These are phyloP conservation scores for Blastomyces silverae DNA, from an alignment of 2,329 filamentous ascomycete species.

Conservation along the genomic window DNA sequence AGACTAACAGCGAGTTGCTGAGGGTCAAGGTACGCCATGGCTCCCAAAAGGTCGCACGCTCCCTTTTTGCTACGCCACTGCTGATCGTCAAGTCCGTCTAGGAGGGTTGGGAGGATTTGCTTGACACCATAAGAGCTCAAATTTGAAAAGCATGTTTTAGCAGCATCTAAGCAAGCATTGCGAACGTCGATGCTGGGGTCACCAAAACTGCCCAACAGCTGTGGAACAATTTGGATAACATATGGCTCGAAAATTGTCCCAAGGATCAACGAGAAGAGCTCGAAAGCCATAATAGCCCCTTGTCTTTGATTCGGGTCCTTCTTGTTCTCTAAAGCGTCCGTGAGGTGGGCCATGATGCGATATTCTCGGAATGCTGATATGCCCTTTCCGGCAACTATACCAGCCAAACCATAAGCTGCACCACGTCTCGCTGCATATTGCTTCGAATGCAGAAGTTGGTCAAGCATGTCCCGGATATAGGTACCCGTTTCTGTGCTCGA, in stretches of 20 bases:
- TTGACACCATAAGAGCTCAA: conserved; percentile 95
- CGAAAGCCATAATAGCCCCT: conserved; percentile 81
- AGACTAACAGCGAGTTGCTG: conserved; percentile 87
- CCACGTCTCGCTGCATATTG: conserved; percentile 89
- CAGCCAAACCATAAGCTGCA: conserved; percentile 88
- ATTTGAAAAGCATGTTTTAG: conserved; percentile 88
- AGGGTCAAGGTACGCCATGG: conserved; percentile 97
- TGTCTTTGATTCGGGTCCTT: conserved; percentile 85
- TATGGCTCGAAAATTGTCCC: conserved; percentile 92
- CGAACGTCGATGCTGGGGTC: conserved; percentile 83
- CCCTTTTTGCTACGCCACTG: conserved; percentile 99
- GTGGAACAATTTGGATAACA: conserved; percentile 88
- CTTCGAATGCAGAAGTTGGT: conserved; percentile 77
- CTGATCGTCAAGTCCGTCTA: conserved; percentile 85
- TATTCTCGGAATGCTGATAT: conserved; percentile 75
- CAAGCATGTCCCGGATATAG: conserved; percentile 74
- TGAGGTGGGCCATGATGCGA: conserved; percentile 74
- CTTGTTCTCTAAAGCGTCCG: conserved; percentile 84
- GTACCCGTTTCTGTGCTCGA: conserved; percentile 68
- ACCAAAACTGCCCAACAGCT: conserved; percentile 81
- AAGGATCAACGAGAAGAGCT: conserved; percentile 78
- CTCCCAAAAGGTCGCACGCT: conserved; percentile 89
- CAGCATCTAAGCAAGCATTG: conserved; percentile 84
- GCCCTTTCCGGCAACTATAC: conserved; percentile 81
- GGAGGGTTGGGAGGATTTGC: conserved; percentile 80